Base-by-base conservation (phyloP, 2,329 filamentous ascomycete species). In the Hysterium pulicare region DNA sequence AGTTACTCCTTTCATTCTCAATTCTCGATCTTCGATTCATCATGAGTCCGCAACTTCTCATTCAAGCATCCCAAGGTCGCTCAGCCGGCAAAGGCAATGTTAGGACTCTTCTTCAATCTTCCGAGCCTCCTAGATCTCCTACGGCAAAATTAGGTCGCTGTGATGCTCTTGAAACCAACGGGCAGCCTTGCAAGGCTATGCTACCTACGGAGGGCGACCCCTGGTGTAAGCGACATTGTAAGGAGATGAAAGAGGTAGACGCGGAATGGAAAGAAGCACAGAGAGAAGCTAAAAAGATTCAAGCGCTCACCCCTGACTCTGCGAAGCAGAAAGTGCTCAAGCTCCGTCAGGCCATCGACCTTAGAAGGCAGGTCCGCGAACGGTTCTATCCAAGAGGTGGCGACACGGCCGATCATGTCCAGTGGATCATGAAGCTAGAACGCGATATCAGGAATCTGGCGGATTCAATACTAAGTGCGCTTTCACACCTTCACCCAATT, bases 361-460 rank as follows among this genome's bases (percentile, higher is more conserved):
- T 57, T 7, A 47, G 57, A 8, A 47, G 54, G 7, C 51, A 54
- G 4, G 46, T 61, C 1, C 44, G 47, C 2, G 53, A 58, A 9
- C 46, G 53, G 10, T 59, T 60, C 30, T 54, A 60, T 21, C 42
- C 53, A 8, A 41, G 54, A 7, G 58, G 58, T 1, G 54, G 50
- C 5, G 46, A 51, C 21, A 50, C 45, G 4, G 35, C 50, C 11
- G 50, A 51, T 22, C 46, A 47, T 42, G 44, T 53, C 39, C 46
- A 49, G 33, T 61, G 58, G 58, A 41, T 61, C 13, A 33, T 33
- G 4, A 54, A 47, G 20, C 13, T 61, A n/a, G 58, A 61, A 31
- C 43, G 17, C 4, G 54, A 58, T 17, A 45, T 55, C 2, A 26
- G 51, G 15, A 35, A 31, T 4, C 44, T 59, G 2, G 58, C 58